Evolutionary conservation across 768 basidiomycete genomes (phyloP).

Genomic region (Termitomyces heimii): DNA sequence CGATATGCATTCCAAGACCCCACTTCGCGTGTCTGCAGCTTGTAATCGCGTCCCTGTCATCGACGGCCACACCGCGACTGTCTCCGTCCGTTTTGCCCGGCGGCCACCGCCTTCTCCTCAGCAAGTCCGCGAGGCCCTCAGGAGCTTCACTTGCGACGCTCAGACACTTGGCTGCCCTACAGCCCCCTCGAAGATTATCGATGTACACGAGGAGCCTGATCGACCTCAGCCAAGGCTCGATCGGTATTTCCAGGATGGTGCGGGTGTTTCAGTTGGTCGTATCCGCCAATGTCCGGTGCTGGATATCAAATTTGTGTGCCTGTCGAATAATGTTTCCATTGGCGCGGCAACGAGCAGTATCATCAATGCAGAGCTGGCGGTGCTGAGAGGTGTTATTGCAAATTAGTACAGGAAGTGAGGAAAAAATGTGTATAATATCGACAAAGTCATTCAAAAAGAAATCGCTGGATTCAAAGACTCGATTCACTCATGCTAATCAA

Average conservation of each 20-base stretch:
- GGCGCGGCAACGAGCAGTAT: conserved; percentile 96
- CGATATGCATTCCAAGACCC: conserved; percentile 78
- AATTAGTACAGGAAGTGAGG: neutral
- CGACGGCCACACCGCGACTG: conserved; percentile 91
- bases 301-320: conserved; percentile 92
- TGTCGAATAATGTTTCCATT: conserved; percentile 91
- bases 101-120: conserved; percentile 82
- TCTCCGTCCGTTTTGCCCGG: conserved; percentile 77
- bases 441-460: neutral
- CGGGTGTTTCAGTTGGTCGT: conserved; percentile 86
- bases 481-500: neutral
- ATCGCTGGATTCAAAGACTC: neutral
- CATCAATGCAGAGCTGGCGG: conserved; percentile 96
- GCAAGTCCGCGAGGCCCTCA: conserved; percentile 80
- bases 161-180: conserved; percentile 75
- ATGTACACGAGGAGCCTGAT: conserved; percentile 90
- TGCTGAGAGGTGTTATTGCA: conserved; percentile 51
- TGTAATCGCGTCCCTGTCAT: conserved; percentile 96
- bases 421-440: conserved; percentile 1
- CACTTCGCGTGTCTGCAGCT: conserved; percentile 85
- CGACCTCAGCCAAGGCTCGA: conserved; percentile 94
- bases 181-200: conserved; percentile 78
- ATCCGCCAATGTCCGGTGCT: conserved; percentile 88
- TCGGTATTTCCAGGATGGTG: conserved; percentile 83
- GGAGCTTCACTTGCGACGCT: conserved; percentile 68